phyloP scores from a whole-genome alignment of 495 filamentous ascomycete genomes.

The Niebla homalea region DNA sequence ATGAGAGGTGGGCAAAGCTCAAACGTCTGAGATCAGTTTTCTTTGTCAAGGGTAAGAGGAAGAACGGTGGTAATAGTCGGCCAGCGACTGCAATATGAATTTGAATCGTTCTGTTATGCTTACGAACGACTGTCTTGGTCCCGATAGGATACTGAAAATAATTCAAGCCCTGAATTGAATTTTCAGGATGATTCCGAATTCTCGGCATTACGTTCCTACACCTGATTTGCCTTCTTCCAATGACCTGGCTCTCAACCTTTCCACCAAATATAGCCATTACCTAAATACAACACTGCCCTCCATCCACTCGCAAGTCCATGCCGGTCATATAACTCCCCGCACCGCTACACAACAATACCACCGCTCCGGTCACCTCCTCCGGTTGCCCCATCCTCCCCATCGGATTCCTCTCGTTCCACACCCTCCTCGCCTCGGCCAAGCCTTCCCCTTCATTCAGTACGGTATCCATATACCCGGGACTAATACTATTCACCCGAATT shows the following conservation, averaged over 20 bases:
- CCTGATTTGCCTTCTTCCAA: background rate
- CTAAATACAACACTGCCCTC: slow-evolving; percentile 23
- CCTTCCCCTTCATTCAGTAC: slow-evolving; percentile 57
- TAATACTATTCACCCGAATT: slow-evolving; percentile 57
- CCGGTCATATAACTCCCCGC: slow-evolving; percentile 61
- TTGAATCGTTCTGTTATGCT: no score
- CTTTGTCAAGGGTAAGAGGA: slow-evolving; percentile 24
- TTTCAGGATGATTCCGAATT: no score
- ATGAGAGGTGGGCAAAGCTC: slow-evolving; percentile 40
- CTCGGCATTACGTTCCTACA: no score
- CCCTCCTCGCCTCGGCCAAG: slow-evolving; percentile 36
- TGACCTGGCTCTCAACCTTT: background rate
- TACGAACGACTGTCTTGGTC: no score
- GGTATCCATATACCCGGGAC: slow-evolving; percentile 71
- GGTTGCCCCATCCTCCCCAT: slow-evolving; percentile 56
- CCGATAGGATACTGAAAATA: no score
- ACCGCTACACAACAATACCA: slow-evolving; percentile 47
- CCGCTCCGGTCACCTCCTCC: slow-evolving; percentile 51
- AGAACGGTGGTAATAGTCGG: slow-evolving; percentile 1
- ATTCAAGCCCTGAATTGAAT: no score
- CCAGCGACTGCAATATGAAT: no score
- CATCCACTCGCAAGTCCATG: slow-evolving; percentile 45
- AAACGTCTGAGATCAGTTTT: slow-evolving; percentile 35
- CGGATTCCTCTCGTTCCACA: slow-evolving; percentile 51
- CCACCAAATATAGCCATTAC: no score